Evolutionary conservation across 331 rosid species (phyloP), one percentile per base, ranked within the genome.

Genomic region (Saraca asoca): DNA sequence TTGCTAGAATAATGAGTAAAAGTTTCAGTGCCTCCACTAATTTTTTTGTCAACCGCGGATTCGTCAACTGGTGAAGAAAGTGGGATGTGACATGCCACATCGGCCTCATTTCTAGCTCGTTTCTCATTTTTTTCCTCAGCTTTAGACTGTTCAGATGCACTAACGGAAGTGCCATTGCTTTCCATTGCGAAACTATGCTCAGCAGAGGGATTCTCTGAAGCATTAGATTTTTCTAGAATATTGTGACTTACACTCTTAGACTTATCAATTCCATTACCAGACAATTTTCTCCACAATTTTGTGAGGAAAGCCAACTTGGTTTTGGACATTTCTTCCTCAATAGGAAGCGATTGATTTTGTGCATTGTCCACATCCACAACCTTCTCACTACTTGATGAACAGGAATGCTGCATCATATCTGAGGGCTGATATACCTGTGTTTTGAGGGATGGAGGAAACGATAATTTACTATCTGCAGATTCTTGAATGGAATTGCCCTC

Each of bases 221-320:
- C 48, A 35, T 49, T 54, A 41, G 31, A 24, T 24, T 24, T 24
- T 24, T 24, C 31, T 24, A 1, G 31, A 24, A 17, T 38, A 43
- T 68, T 33, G 42, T 46, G 68, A 58, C 64, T 67, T 64, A 18
- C 69, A 63, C 68, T 60, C 48, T 73, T 71, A 20, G 80, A 66
- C 70, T 64, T 64, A 68, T 29, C 12, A 55, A 31, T 69, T 51
- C 71, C 69, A 64, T 55, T 51, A 19, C 77, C 72, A 43, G 71
- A 68, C 58, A 67, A 72, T 12, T 60, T 59, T 60, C 68, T 77
- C 84, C 83, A 80, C 9, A 74, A 33, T 52, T 57, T 77, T 62
- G 71, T 72, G 2, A 77, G 58, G 80, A 74, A 80, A 16, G 76
- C 85, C 12, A 12, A 64, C 51, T 77, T 71, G 69, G 68, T 33